A percentile compares a stretch with the other conserved stretches of the same genome.
Conservation (phyloP, 202 grass and related monocot genomes). For the Eragrostis tef region DNA sequence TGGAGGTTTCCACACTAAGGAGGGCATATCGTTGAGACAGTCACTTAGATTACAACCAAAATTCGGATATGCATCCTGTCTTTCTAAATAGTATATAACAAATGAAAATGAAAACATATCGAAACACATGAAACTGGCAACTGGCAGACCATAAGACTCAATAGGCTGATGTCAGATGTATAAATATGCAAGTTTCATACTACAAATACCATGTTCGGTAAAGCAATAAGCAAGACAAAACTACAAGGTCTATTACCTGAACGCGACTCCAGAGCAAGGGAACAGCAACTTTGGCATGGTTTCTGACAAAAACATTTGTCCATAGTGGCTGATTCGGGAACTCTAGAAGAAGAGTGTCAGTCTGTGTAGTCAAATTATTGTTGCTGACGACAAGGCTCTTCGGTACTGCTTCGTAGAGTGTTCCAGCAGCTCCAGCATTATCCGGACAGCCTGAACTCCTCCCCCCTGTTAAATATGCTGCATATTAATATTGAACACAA, state of each 20-base stretch:
- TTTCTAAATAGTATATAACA: background rate
- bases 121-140: slow-evolving; percentile 27
- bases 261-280: slow-evolving; percentile 99
- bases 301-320: slow-evolving; percentile 98
- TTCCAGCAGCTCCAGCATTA: slow-evolving; percentile 95
- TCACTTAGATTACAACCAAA: slow-evolving; percentile 19
- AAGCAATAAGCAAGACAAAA: slow-evolving; percentile 28
- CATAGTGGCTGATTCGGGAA: slow-evolving; percentile 98
- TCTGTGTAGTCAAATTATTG: slow-evolving; percentile 93
- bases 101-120: slow-evolving; percentile 25
- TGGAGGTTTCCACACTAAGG: background rate
- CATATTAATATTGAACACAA: slow-evolving; percentile 26
- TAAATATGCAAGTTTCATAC: slow-evolving; percentile 8
- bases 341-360: slow-evolving; percentile 97
- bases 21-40: background rate
- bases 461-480: slow-evolving; percentile 58
- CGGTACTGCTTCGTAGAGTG: slow-evolving; percentile 96
- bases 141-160: slow-evolving; percentile 13
- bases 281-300: slow-evolving; percentile 90
- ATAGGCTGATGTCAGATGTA: background rate
- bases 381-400: slow-evolving; percentile 95
- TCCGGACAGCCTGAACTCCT: slow-evolving; percentile 88
- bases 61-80: background rate
- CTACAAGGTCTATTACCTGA: slow-evolving; percentile 61
- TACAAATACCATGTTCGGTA: slow-evolving; percentile 25